phyloP scores from a whole-genome alignment of 495 filamentous ascomycete genomes.

The Usnea hakonensis region DNA sequence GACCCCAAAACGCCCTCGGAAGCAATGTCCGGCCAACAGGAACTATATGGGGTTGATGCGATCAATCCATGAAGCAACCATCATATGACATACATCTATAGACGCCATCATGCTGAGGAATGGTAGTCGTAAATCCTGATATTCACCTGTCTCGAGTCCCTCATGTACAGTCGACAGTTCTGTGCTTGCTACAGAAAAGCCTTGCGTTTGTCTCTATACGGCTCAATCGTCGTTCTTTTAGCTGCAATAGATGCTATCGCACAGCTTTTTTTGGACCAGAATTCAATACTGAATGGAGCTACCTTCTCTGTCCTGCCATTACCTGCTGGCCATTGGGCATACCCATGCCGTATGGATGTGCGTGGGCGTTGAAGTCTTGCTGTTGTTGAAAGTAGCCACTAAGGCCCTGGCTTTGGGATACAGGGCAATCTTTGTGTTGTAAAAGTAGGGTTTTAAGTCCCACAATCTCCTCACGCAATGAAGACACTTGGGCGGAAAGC shows the following conservation, averaged over 20 bases:
- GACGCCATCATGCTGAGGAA: conserved; percentile 8
- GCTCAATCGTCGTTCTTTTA: neutral
- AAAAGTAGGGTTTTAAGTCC: conserved; percentile 88
- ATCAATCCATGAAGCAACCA: neutral
- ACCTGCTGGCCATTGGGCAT: conserved; percentile 46
- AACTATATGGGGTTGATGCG: neutral
- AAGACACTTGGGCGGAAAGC: conserved; percentile 71
- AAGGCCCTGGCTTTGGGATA: conserved; percentile 80
- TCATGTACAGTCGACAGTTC: conserved; percentile 9
- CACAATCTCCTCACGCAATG: conserved; percentile 87
- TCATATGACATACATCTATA: conserved; percentile 7
- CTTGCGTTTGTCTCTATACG: neutral
- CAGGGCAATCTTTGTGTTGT: conserved; percentile 94
- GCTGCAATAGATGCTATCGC: neutral
- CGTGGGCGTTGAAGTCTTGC: conserved; percentile 39
- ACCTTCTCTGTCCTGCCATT: conserved; percentile 49
- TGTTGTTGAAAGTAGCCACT: conserved; percentile 42
- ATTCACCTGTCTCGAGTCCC: conserved; percentile 5
- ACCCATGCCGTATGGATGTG: conserved; percentile 68
- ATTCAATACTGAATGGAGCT: conserved; percentile 27
- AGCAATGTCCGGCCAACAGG: neutral
- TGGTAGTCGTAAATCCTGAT: conserved; percentile 17
- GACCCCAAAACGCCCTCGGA: neutral
- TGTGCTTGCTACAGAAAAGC: neutral
- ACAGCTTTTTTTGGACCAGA: neutral